Evolutionary conservation across 345 rosid species (phyloP).

Genomic region (Sapria himalayana): DNA sequence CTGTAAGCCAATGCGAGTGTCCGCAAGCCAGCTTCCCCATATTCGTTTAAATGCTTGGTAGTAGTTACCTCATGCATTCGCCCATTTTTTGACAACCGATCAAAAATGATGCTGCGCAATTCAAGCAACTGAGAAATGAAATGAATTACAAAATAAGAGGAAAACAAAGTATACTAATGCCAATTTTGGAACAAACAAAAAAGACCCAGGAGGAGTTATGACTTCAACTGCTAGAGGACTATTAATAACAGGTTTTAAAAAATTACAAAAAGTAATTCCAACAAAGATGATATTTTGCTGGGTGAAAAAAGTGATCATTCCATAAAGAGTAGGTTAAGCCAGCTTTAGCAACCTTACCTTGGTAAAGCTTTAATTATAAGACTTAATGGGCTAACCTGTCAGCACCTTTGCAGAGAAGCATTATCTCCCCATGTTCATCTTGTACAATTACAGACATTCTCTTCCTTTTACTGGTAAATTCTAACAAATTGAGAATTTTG

Average conservation of each 20-base stretch:
- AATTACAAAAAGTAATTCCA: no score
- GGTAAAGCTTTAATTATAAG: no score
- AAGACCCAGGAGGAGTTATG: no score
- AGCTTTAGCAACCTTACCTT: no score
- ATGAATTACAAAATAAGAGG: no score
- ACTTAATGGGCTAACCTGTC: slow-evolving; percentile 84
- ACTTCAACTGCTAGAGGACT: no score
- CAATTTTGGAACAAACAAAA: background rate
- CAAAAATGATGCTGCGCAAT: slow-evolving; percentile 59
- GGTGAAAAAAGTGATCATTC: no score
- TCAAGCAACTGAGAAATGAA: slow-evolving; percentile 9
- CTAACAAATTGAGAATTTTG: slow-evolving; percentile 73
- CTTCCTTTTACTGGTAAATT: slow-evolving; percentile 93
- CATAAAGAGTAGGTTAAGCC: no score
- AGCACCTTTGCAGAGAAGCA: slow-evolving; percentile 92
- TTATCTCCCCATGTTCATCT: slow-evolving; percentile 61
- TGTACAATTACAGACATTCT: slow-evolving; percentile 79
- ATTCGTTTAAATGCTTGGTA: slow-evolving; percentile 62
- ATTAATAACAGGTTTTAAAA: no score
- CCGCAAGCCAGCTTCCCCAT: slow-evolving; percentile 88
- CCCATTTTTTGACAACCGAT: slow-evolving; percentile 70
- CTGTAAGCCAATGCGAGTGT: slow-evolving; percentile 67
- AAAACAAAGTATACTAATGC: no score
- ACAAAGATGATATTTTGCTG: no score
- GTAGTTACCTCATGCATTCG: slow-evolving; percentile 40